Evolutionary conservation across 306 rosid species (phyloP), one percentile per base, ranked within the genome.

Genomic region (peach (Prunus persica)): DNA sequence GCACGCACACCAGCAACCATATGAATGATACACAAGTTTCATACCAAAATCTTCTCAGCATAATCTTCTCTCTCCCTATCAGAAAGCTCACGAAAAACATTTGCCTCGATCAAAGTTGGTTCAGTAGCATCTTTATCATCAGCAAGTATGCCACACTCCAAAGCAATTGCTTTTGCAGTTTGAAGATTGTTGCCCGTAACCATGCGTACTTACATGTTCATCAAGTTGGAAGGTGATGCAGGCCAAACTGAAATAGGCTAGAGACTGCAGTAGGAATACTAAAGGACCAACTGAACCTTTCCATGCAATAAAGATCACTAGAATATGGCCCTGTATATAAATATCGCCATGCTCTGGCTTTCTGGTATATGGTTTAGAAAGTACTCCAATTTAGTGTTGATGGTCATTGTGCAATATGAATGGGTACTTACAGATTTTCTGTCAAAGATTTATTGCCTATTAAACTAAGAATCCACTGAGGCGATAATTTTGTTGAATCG

Each of bases 141-240:
- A 73, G 28, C 71, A 79, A 94, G 93, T 78, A 94, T 94, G 77
- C 98, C 98, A 81, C 97, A 91, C 83, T 91, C 98, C 80, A 86
- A 20, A 22, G 98, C 95, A 78, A 94, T 91, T 76, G 98, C 97
- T 87, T 78, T 90, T 15, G 98, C 98, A 78, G 98, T 94, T 80
- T 89, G 91, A 50, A 94, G 78, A 68, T 94, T 94, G 81, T 94
- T 97, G 55, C 27, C 97, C 0, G 98, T 94, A 75, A 94, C 89
- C 98, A 91, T 94, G 65, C 90, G 89, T 24, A 94, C 96, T 96
- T 94, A 75, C 43, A 16, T 16, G 27, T 72, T 34, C 6, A 27
- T 10, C 32, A 60, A 18, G 61, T 16, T 73, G 46, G 45, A 60
- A 73, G 56, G 54, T 27, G 27, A 27, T 27, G 2, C 27, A 27